phyloP scores from a whole-genome alignment of 140 eudicot genomes.

The Oenanthe javanica region DNA sequence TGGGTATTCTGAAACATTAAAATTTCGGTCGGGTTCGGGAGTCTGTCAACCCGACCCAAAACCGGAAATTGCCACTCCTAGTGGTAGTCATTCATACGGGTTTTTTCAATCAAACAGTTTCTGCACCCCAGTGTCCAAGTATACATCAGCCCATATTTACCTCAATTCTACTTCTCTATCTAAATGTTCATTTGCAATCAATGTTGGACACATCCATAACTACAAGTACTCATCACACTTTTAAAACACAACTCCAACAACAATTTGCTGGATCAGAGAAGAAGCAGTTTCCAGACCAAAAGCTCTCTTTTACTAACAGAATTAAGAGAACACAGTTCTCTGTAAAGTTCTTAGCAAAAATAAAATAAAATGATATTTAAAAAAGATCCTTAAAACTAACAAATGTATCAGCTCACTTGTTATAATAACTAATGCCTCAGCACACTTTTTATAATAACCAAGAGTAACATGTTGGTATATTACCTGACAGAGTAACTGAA shows the following conservation, averaged over 20 bases:
- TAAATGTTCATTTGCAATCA: background rate
- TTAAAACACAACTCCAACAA: background rate
- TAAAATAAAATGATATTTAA: background rate
- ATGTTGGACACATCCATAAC: background rate
- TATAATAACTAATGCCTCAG: no score
- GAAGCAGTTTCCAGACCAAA: background rate
- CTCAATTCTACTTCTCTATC: background rate
- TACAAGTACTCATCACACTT: background rate
- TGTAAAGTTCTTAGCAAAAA: background rate
- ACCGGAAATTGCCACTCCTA: no score
- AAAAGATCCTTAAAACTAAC: background rate
- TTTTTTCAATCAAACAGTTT: background rate
- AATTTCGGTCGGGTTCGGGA: no score
- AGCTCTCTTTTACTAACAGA: background rate
- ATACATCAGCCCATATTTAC: background rate
- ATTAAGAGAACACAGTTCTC: background rate
- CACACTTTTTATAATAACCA: no score
- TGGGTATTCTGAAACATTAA: no score
- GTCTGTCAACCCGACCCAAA: no score
- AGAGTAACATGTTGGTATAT: slow-evolving; percentile 2
- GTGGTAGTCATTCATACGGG: background rate
- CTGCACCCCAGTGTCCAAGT: background rate
- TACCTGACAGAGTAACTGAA: slow-evolving; percentile 97
- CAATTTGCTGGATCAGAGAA: background rate
- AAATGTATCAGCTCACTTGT: background rate